Conservation (phyloP, 768 basidiomycete genomes). For the Suillus alpinus region DNA sequence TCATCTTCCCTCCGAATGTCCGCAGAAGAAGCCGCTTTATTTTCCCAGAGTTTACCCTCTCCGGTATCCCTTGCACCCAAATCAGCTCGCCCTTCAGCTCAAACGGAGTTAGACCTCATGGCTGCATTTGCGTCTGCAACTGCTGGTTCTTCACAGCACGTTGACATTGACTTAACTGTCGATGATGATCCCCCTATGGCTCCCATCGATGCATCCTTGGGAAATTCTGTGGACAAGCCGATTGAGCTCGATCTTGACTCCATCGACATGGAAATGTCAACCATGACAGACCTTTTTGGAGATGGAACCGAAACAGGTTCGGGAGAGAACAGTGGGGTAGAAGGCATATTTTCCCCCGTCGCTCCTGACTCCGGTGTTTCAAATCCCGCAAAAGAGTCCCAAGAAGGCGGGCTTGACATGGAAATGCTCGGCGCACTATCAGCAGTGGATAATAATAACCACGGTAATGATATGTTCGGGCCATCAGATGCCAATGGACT, state of each 20-base stretch:
- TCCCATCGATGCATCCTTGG: conserved; percentile 35
- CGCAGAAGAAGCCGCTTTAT: conserved; percentile 60
- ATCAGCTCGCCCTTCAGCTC: conserved; percentile 63
- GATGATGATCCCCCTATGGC: conserved; percentile 31
- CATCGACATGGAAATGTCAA: conserved; percentile 62
- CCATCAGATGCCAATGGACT: conserved; percentile 11
- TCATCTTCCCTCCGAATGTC: conserved; percentile 60
- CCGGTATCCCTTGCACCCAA: conserved; percentile 82
- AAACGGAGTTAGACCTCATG: conserved; percentile 62
- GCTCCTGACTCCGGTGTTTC: conserved; percentile 20
- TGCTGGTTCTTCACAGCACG: conserved; percentile 28
- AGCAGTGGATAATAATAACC: conserved; percentile 15
- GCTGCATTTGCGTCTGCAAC: conserved; percentile 50
- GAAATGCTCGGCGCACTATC: conserved; percentile 36
- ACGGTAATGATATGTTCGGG: conserved; percentile 21
- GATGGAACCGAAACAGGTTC: conserved; percentile 38
- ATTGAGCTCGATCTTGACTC: conserved; percentile 75
- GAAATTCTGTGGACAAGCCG: conserved; percentile 74
- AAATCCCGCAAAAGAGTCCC: conserved; percentile 17
- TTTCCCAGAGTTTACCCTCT: conserved; percentile 58
- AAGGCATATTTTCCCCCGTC: conserved; percentile 53
- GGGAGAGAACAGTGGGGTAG: conserved; percentile 35
- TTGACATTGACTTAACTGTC: conserved; percentile 62
- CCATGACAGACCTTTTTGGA: conserved; percentile 52
- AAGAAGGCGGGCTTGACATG: conserved; percentile 28